Evolutionary conservation across 148 eudicot genomes (phyloP).

Genomic region (Talinum fruticosum): DNA sequence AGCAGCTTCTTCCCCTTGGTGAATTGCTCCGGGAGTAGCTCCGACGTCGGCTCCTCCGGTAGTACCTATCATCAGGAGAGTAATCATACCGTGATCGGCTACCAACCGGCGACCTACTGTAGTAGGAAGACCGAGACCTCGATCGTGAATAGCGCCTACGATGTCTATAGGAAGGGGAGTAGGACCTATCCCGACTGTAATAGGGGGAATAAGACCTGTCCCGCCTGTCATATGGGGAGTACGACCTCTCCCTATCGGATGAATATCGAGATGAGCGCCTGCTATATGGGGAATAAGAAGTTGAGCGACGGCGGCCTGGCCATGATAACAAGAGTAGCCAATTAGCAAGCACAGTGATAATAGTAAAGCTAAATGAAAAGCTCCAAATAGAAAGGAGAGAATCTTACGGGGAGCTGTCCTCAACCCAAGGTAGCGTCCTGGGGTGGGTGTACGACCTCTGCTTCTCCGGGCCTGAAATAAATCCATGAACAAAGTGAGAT

Average conservation of each 20-base stretch:
- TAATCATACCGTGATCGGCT: conserved; percentile 42
- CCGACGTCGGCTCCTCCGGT: conserved; percentile 37
- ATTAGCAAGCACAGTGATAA: neutral
- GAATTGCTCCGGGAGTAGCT: conserved; percentile 45
- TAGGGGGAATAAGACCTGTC: conserved; percentile 49
- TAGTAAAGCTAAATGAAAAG: neutral
- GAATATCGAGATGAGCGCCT: conserved; percentile 56
- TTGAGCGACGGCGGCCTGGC: conserved; percentile 55
- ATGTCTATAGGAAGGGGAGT: conserved; percentile 43
- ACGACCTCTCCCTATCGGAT: conserved; percentile 62
- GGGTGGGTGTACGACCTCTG: conserved; percentile 97
- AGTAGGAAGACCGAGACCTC: conserved; percentile 30
- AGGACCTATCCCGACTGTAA: conserved; percentile 36
- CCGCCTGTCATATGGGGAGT: conserved; percentile 46
- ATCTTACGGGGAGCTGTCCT: conserved; percentile 55
- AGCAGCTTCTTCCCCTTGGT: conserved; percentile 33
- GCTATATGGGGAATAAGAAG: conserved; percentile 42
- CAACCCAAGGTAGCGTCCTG: conserved; percentile 86
- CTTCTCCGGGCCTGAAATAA: conserved; percentile 68
- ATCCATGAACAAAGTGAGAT: neutral
- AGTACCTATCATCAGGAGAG: conserved; percentile 43
- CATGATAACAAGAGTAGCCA: neutral
- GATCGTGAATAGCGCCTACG: conserved; percentile 25
- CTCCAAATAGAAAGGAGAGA: neutral
- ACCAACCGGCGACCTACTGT: conserved; percentile 51